phyloP scores from a whole-genome alignment of 2,329 filamentous ascomycete genomes.

The Massarina eburnea region DNA sequence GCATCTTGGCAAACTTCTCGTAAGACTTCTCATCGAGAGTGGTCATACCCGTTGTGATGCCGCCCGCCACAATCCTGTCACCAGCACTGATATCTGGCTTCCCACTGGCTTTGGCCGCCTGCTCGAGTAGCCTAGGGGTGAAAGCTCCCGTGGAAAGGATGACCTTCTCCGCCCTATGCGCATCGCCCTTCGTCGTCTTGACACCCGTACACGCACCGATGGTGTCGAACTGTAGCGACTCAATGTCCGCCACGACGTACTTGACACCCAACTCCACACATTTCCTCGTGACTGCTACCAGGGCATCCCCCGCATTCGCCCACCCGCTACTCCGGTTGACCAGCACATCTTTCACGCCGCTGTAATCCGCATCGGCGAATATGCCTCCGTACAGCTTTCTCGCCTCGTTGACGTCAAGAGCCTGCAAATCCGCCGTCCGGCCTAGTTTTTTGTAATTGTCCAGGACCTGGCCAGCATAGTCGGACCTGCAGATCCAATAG shows the following conservation, averaged over 20 bases:
- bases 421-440: slow-evolving; percentile 48
- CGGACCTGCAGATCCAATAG: slow-evolving; percentile 44
- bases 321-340: slow-evolving; percentile 64
- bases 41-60: slow-evolving; percentile 53
- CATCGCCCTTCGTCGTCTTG: slow-evolving; percentile 35
- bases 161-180: slow-evolving; percentile 24
- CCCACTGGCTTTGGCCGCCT: slow-evolving; percentile 49
- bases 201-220: slow-evolving; percentile 44
- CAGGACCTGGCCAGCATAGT: slow-evolving; percentile 53
- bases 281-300: slow-evolving; percentile 57
- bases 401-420: slow-evolving; percentile 52
- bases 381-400: slow-evolving; percentile 60
- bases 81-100: slow-evolving; percentile 56
- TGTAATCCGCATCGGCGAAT: slow-evolving; percentile 63
- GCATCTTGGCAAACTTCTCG: slow-evolving; percentile 35
- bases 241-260: slow-evolving; percentile 59
- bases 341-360: slow-evolving; percentile 60
- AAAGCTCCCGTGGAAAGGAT: slow-evolving; percentile 48
- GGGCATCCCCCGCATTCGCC: slow-evolving; percentile 62
- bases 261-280: slow-evolving; percentile 59
- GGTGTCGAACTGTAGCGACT: slow-evolving; percentile 51
- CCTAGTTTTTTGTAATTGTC: slow-evolving; percentile 55
- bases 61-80: slow-evolving; percentile 59
- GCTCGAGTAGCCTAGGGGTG: slow-evolving; percentile 49
- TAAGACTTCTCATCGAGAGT: slow-evolving; percentile 42